Conservation (phyloP, 176 grass and related monocot genomes). For the Rhipidocladum racemiflorum region DNA sequence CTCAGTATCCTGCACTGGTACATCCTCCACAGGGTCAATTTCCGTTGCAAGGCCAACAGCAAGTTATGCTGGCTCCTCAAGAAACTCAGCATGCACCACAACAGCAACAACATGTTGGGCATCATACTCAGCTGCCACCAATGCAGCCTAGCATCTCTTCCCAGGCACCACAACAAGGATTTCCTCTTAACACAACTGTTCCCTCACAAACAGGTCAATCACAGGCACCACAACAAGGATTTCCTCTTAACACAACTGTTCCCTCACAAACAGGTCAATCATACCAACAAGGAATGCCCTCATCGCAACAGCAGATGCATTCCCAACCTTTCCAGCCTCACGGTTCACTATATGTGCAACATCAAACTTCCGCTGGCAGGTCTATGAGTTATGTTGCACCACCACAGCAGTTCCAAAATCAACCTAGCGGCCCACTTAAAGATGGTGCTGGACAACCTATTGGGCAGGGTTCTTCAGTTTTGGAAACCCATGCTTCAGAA, state of each 20-base stretch:
- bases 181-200: slow-evolving; percentile 32
- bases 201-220: slow-evolving; percentile 47
- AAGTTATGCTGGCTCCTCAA: slow-evolving; percentile 45
- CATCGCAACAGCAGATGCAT: slow-evolving; percentile 47
- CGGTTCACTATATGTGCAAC: slow-evolving; percentile 42
- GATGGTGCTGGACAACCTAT: slow-evolving; percentile 22
- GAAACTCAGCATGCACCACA: slow-evolving; percentile 41
- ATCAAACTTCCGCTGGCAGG: slow-evolving; percentile 35
- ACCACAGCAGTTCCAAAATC: slow-evolving; percentile 56
- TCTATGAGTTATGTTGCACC: slow-evolving; percentile 36
- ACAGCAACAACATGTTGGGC: slow-evolving; percentile 51
- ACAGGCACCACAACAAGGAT: slow-evolving; percentile 51
- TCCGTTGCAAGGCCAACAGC: slow-evolving; percentile 45
- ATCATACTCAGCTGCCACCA: slow-evolving; percentile 38
- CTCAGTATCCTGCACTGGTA: slow-evolving; percentile 43
- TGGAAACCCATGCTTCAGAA: slow-evolving; percentile 12
- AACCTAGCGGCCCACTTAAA: slow-evolving; percentile 25
- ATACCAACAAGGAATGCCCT: slow-evolving; percentile 51
- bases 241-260: slow-evolving; percentile 32
- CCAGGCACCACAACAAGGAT: slow-evolving; percentile 49
- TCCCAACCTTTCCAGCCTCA: slow-evolving; percentile 38
- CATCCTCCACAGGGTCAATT: slow-evolving; percentile 46
- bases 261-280: slow-evolving; percentile 45
- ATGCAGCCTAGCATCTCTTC: slow-evolving; percentile 44
- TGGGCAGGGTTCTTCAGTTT: slow-evolving; percentile 16